Evolutionary conservation across 208 protist species (phyloP), one percentile per base, ranked within the genome.

Genomic region (Leishmania turanica): DNA sequence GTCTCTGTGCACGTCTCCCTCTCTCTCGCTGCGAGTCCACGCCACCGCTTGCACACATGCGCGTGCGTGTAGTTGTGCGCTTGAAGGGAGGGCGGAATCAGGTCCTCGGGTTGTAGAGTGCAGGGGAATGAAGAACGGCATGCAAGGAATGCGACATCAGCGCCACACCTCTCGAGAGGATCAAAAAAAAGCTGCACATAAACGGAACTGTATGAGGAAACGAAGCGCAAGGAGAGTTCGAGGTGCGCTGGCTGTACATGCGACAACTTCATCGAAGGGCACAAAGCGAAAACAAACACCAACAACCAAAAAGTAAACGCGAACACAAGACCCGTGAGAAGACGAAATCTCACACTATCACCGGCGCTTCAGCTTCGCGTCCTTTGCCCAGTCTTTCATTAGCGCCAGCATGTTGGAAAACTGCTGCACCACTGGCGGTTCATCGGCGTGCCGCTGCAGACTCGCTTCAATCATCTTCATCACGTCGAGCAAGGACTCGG

Each of bases 331-430:
- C 15, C 51, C 4, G 51, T 54, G 51, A 54, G 45, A 34, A 37
- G 1, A n/a, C 42, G 40, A 73, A 51, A 51, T n/a, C 21, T 0
- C 45, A 6, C 27, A 11, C 40, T 47, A 7, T 80, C 78, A 87
- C 4, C 87, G 88, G 40, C 90, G 82, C 80, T 94, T 95, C 49
- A 96, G 62, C 69, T 97, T 96, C 37, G 93, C 94, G 15, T 99
- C 96, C 82, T 97, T 98, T 47, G 91, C 90, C 97, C 97, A 99
- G 73, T 99, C 97, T 75, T 95, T 97, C 90, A 99, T 99, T 6
- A 97, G 79, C n/a, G 82, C 84, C 31, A 91, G 77, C 51, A 99
- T 98, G 56, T 78, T 84, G 51, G 97, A 91, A 75, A 97, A 98
- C 86, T 99, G 88, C 40, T 90, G 83, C 37, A 89, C 54, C 19